A percentile compares a stretch with the other conserved stretches of the same genome.
phyloP scores from a whole-genome alignment of 495 filamentous ascomycete genomes.

The Aspergillus incahuasiensis region DNA sequence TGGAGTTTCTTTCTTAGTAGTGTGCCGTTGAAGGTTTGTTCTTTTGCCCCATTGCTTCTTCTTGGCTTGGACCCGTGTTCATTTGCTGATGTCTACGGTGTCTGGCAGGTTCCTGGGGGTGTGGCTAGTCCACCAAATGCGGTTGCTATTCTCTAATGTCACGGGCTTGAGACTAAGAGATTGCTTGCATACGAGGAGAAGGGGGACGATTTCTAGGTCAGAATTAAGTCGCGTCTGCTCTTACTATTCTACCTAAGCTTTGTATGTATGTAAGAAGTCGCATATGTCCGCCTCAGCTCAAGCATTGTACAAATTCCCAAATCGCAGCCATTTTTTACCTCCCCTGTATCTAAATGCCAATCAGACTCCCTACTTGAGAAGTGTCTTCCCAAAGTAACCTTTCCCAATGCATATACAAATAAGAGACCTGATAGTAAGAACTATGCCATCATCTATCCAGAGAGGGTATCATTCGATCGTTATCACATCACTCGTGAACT shows the following conservation, averaged over 20 bases:
- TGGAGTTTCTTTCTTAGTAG: conserved; percentile 53
- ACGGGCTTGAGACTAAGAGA: neutral
- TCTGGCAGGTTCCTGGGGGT: conserved; percentile 44
- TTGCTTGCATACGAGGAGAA: neutral
- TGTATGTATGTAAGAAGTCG: neutral
- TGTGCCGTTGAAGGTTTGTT: conserved; percentile 49
- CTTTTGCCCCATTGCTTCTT: conserved; percentile 9
- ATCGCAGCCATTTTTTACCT: neutral
- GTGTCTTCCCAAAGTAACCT: neutral
- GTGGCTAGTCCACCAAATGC: conserved; percentile 51
- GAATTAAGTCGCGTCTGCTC: too few species aligned
- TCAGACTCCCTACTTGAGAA: neutral
- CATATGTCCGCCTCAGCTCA: neutral
- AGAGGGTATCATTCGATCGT: too few species aligned
- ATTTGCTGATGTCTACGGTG: neutral
- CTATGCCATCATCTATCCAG: neutral
- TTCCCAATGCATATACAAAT: neutral
- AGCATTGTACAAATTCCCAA: neutral
- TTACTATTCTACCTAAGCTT: neutral
- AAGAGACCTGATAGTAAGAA: neutral
- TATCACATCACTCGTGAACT: neutral
- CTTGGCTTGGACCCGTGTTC: neutral
- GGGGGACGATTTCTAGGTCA: too few species aligned
- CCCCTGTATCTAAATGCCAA: neutral
- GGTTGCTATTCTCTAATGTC: conserved; percentile 47